Evolutionary conservation across 768 basidiomycete genomes (phyloP), one percentile per base, ranked within the genome.

Genomic region (Boletus huronensis): DNA sequence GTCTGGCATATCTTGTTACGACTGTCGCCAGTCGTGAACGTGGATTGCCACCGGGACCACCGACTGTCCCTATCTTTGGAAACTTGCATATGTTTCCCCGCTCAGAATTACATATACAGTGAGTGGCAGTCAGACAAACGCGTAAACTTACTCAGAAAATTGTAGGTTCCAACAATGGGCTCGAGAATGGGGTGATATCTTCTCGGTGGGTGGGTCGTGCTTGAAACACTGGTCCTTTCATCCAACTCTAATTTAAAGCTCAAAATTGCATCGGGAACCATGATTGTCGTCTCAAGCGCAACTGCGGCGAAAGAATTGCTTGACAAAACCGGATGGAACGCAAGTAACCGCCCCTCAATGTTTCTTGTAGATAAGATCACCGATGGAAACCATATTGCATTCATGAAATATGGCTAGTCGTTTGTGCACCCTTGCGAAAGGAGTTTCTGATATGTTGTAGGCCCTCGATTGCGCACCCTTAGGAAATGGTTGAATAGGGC

Each of bases 261-360:
- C 52, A 52, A 52, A 46, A 31, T 52, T n/a, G 44, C 52, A 21
- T 52, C 43, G 19, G 52, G 52, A 26, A 52, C 52, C 10, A 38
- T 52, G 44, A 39, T 52, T 5, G 36, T 52, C 19, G 31, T 52
- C 43, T 52, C 52, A 3, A 52, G 52, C 28, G 52, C 52, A 14
- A 46, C 43, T 11, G 52, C 28, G 23, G 52, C 36, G n/a, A 52
- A 52, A n/a, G 52, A 38, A 11, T 28, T 52, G 16, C 26, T 52
- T 14, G 52, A 52, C 36, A 52, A 52, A 32, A 52, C 44, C 11
- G 52, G 52, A 14, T 52, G 52, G 52, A 52, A 52, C n/a, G 52
- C 52, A 14, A 52, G 52, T 31, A 21, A 25, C 26, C 52, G 52
- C 38, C 52, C 52, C 8, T 45, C 52, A 8, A 28, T 52, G 32